Percentiles rank a stretch among this genome's conserved stretches.
phyloP scores from a whole-genome alignment of 108 stramenopile genomes.

The Conticribra weissflogii region DNA sequence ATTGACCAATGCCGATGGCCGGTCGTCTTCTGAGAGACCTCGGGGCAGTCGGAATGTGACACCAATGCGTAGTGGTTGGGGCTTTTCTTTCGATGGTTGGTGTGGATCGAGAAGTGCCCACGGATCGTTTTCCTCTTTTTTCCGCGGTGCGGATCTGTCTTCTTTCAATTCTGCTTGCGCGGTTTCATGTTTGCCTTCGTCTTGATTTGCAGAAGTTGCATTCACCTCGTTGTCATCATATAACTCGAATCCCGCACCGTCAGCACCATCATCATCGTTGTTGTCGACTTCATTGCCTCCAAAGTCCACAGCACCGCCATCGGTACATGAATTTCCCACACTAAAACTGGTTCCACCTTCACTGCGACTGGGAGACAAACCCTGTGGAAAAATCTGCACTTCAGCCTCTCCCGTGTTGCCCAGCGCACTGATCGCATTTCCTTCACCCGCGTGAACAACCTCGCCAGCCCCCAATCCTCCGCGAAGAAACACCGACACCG shows the following conservation, averaged over 20 bases:
- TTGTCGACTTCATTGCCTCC: conserved; percentile 12
- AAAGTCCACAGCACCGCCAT: conserved; percentile 18
- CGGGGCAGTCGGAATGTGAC: conserved; percentile 80
- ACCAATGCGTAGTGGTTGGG: conserved; percentile 70
- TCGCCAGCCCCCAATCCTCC: conserved; percentile 14
- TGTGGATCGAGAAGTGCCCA: conserved; percentile 91
- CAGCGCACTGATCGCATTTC: no score
- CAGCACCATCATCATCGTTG: conserved; percentile 32
- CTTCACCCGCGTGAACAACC: no score
- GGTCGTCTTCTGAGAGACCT: conserved; percentile 55
- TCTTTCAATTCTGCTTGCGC: background rate
- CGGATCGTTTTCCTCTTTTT: conserved; percentile 61
- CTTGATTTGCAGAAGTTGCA: conserved; percentile 26
- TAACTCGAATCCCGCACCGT: conserved; percentile 46
- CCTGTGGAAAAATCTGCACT: conserved; percentile 41
- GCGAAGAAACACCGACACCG: conserved; percentile 14
- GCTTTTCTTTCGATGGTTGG: conserved; percentile 45
- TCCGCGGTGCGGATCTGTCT: background rate
- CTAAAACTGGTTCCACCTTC: conserved; percentile 45
- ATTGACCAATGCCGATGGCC: conserved; percentile 75
- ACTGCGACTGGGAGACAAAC: conserved; percentile 29
- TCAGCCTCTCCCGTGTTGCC: conserved; percentile 19
- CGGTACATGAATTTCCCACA: conserved; percentile 1
- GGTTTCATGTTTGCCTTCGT: conserved; percentile 13
- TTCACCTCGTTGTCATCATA: conserved; percentile 42